Conservation (phyloP, 2,329 filamentous ascomycete species). For the Alternaria sp. region DNA sequence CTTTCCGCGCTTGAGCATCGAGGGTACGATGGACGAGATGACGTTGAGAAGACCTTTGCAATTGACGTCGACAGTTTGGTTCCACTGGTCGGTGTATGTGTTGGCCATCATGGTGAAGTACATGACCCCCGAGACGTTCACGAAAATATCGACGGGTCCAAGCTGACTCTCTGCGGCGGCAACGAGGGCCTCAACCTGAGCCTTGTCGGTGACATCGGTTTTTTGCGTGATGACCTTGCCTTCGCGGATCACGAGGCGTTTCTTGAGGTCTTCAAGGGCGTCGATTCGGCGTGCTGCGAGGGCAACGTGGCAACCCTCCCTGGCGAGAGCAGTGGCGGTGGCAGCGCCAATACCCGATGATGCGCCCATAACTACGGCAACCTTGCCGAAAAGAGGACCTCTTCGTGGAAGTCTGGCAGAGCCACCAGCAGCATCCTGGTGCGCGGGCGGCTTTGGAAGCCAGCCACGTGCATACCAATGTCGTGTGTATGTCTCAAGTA, state of each 20-base stretch:
- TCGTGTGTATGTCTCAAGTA: constrained; percentile 80
- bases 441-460: constrained; percentile 68
- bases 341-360: constrained; percentile 82
- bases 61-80: constrained; percentile 83
- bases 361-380: constrained; percentile 79
- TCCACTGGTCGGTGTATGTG: constrained; percentile 75
- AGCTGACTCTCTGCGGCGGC: constrained; percentile 65
- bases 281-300: constrained; percentile 74
- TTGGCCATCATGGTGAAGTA: constrained; percentile 90
- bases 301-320: constrained; percentile 74
- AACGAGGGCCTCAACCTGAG: constrained; percentile 72
- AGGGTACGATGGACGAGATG: constrained; percentile 71
- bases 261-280: constrained; percentile 71
- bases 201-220: constrained; percentile 74
- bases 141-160: constrained; percentile 78
- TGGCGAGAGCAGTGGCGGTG: constrained; percentile 71
- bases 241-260: constrained; percentile 62
- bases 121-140: constrained; percentile 84
- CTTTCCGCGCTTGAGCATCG: constrained; percentile 71
- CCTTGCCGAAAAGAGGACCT: constrained; percentile 70
- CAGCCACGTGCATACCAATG: constrained; percentile 83
- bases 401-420: constrained; percentile 54
- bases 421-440: constrained; percentile 55
- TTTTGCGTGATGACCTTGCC: constrained; percentile 71
- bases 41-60: constrained; percentile 82